Evolutionary conservation across 2,329 filamentous ascomycete genomes (phyloP).

Genomic region (Colletotrichum spaethianum): DNA sequence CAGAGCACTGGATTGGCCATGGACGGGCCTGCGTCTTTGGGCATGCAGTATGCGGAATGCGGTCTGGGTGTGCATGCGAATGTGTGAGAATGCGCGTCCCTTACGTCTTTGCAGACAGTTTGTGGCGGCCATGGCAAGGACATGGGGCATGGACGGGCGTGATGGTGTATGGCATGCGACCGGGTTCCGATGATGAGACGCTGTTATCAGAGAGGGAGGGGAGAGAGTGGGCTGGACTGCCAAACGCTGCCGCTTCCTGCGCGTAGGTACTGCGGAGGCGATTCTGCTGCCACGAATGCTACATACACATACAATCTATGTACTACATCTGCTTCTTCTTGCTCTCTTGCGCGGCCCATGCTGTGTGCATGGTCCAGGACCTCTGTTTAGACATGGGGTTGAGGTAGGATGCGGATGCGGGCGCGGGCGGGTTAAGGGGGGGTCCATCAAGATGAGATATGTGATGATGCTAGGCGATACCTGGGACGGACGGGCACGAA

Average conservation of each 20-base stretch:
- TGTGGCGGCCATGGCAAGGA: neutral
- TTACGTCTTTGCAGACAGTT: neutral
- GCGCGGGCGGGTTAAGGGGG: neutral
- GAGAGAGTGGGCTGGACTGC: slow-evolving; percentile 1
- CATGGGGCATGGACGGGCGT: neutral
- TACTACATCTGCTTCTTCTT: neutral
- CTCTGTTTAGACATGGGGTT: neutral
- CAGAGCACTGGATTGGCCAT: slow-evolving; percentile 1
- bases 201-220: slow-evolving; percentile 29
- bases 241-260: neutral
- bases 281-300: slow-evolving; percentile 3
- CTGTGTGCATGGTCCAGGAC: neutral
- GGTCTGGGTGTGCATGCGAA: slow-evolving; percentile 37
- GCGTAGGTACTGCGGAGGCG: neutral
- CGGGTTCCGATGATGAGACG: slow-evolving; percentile 39
- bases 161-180: slow-evolving; percentile 19
- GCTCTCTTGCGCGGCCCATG: neutral
- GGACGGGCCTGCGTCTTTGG: slow-evolving; percentile 9
- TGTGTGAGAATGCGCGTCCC: slow-evolving; percentile 28
- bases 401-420: slow-evolving; percentile 7
- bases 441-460: neutral
- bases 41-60: slow-evolving; percentile 41
- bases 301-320: neutral
- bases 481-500: neutral
- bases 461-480: neutral